Evolutionary conservation across 305 asterid species (phyloP).

Genomic region (Lippia alba): DNA sequence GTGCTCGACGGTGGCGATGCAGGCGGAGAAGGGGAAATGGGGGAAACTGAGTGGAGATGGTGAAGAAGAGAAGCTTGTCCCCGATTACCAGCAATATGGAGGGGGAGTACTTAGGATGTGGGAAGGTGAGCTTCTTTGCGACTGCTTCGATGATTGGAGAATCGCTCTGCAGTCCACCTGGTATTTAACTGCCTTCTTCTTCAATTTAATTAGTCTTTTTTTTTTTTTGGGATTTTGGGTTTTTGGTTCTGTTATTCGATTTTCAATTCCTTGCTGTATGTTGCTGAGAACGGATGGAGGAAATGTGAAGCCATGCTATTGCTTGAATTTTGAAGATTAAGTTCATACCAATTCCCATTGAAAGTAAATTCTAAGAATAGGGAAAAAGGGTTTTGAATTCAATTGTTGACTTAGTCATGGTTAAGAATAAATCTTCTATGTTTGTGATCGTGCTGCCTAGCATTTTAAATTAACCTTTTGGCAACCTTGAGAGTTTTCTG

Average conservation of each 20-base stretch:
- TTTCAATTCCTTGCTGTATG: neutral
- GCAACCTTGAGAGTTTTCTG: neutral
- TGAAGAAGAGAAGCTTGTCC: neutral
- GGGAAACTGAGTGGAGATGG: constrained; percentile 48
- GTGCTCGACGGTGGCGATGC: constrained; percentile 86
- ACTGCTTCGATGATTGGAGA: constrained; percentile 75
- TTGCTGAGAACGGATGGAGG: neutral
- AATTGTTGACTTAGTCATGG: neutral
- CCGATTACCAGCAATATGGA: constrained; percentile 40
- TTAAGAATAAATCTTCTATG: constrained; percentile 12
- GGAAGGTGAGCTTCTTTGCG: constrained; percentile 88
- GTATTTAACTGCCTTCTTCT: constrained; percentile 36
- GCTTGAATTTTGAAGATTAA: neutral
- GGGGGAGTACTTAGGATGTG: constrained; percentile 86
- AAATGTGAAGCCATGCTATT: neutral
- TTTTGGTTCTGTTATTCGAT: constrained; percentile 6
- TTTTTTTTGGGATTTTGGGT: constrained; percentile 2
- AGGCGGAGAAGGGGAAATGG: constrained; percentile 77
- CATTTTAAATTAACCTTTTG: too few relatives aligned
- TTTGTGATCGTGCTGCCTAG: neutral
- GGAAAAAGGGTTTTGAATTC: neutral
- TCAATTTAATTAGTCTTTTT: neutral
- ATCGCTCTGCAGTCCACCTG: constrained; percentile 85
- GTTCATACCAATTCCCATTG: neutral
- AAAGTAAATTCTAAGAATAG: neutral